Percentiles rank a stretch among this genome's conserved stretches.
Evolutionary conservation across 176 grass and related monocot species (phyloP).

Genomic region (Typha latifolia): DNA sequence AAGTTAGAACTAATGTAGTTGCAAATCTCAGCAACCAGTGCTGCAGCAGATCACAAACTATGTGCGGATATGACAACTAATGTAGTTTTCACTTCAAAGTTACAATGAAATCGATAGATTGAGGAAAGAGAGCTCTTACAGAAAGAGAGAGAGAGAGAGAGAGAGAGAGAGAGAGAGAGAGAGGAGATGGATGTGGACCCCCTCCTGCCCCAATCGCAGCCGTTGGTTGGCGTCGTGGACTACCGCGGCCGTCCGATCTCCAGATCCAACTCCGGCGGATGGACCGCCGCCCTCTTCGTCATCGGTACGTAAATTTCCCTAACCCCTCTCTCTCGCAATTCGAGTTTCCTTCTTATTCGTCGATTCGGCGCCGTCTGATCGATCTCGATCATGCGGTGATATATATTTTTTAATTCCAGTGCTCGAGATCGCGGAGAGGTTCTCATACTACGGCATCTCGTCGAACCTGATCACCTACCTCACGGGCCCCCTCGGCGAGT

Average conservation of each 20-base stretch:
- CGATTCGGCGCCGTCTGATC: not conserved
- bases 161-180: not conserved
- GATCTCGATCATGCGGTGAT: not conserved
- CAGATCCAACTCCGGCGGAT: conserved; percentile 33
- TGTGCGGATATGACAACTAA: too few species aligned
- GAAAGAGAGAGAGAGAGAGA: conserved; percentile 1
- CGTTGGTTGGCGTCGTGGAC: conserved; percentile 30
- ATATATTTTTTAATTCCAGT: not conserved
- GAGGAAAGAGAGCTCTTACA: too few species aligned
- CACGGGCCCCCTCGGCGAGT: conserved; percentile 38
- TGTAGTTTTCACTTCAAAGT: too few species aligned
- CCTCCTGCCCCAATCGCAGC: not conserved
- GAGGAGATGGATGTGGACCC: conserved; percentile 14
- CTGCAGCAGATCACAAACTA: too few species aligned
- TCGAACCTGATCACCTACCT: conserved; percentile 63
- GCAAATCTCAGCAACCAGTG: too few species aligned
- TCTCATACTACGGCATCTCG: conserved; percentile 47
- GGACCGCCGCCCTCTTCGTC: conserved; percentile 47
- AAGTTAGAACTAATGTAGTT: too few species aligned
- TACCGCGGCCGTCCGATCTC: conserved; percentile 34
- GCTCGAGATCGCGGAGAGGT: conserved; percentile 44
- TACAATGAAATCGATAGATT: too few species aligned
- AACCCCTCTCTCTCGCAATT: not conserved
- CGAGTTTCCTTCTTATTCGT: not conserved
- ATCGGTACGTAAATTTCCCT: conserved; percentile 22